Evolutionary conservation across 805 yeast genomes (phyloP).

Genomic region (Tetrapisispora pingtungensis): DNA sequence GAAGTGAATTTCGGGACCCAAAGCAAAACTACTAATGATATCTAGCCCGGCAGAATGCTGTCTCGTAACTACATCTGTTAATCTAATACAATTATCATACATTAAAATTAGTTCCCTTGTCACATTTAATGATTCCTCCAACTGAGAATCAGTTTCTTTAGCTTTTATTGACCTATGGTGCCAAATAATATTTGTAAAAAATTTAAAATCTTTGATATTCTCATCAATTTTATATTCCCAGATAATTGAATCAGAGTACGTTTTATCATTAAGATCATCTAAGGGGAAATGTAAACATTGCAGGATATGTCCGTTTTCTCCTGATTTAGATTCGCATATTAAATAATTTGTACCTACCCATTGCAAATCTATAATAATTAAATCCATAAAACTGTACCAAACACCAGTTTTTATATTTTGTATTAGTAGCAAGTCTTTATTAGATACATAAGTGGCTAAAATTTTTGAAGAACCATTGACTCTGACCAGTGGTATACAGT

Average conservation of each 20-base stretch:
- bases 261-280: constrained; percentile 8
- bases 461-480: constrained; percentile 18
- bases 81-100: constrained; percentile 10
- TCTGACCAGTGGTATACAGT: constrained; percentile 16
- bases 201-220: constrained; percentile 4
- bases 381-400: constrained; percentile 23
- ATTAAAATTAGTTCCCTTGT: constrained; percentile 25
- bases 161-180: constrained; percentile 10
- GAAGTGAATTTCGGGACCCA: constrained; percentile 11
- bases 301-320: constrained; percentile 12
- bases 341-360: constrained; percentile 28
- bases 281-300: constrained; percentile 22
- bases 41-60: constrained; percentile 17
- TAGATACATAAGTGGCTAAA: constrained; percentile 22
- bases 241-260: constrained; percentile 12
- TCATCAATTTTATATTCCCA: constrained; percentile 24
- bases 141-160: constrained; percentile 13
- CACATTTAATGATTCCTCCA: constrained; percentile 15
- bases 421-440: constrained; percentile 25
- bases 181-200: constrained; percentile 19
- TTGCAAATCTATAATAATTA: constrained; percentile 19
- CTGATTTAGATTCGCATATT: constrained; percentile 17
- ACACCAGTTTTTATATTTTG: constrained; percentile 20
- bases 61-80: constrained; percentile 23
- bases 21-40: constrained; percentile 17